Percentiles rank a stretch among this genome's conserved stretches.
phyloP scores from a whole-genome alignment of 2,329 filamentous ascomycete species.

The Catunica adiposa region DNA sequence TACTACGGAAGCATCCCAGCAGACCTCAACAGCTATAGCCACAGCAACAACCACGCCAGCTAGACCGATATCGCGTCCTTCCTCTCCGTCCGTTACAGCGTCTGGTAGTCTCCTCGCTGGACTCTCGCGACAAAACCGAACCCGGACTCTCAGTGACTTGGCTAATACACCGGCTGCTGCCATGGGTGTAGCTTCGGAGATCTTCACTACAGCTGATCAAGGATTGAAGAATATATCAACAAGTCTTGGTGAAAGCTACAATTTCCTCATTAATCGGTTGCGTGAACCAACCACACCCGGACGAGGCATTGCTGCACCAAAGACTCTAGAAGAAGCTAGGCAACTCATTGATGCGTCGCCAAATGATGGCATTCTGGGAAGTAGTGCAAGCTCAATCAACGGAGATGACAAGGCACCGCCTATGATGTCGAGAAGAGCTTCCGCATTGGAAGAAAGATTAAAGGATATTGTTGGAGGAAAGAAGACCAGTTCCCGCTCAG shows the following conservation, averaged over 20 bases:
- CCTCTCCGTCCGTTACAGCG: background rate
- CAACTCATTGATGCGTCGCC: conserved; percentile 67
- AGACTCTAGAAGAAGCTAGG: conserved; percentile 81
- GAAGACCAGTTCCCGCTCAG: conserved; percentile 23
- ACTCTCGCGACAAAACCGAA: conserved; percentile 24
- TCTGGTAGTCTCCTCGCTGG: conserved; percentile 6
- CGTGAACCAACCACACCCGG: conserved; percentile 40
- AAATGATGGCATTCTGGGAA: conserved; percentile 39
- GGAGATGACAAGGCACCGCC: conserved; percentile 31
- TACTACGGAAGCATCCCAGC: conserved; percentile 18
- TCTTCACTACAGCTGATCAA: conserved; percentile 78
- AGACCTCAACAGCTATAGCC: background rate
- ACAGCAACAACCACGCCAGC: background rate
- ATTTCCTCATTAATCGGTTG: conserved; percentile 76
- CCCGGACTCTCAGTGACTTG: conserved; percentile 66
- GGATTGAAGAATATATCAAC: conserved; percentile 81
- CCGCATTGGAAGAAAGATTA: conserved; percentile 43
- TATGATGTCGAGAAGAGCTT: conserved; percentile 12
- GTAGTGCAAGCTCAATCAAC: background rate
- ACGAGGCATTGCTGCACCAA: conserved; percentile 49
- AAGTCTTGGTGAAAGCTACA: conserved; percentile 82
- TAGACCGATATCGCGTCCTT: background rate
- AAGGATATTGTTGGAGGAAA: conserved; percentile 54
- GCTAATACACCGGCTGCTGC: conserved; percentile 72
- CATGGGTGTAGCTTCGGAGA: conserved; percentile 67